Evolutionary conservation across 306 rosid species (phyloP).

Genomic region (Macrotyloma uniflorum): DNA sequence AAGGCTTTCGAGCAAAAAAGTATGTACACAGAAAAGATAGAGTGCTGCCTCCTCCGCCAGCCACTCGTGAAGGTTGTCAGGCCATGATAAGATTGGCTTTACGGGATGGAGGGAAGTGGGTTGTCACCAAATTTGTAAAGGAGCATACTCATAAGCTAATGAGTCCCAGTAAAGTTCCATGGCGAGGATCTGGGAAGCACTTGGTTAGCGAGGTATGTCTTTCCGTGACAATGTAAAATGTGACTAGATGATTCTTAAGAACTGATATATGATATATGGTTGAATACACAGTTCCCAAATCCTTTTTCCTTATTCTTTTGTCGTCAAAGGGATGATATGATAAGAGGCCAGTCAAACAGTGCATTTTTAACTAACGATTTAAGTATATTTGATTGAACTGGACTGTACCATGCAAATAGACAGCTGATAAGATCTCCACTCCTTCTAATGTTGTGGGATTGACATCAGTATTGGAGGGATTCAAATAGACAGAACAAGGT

Average conservation of each 20-base stretch:
- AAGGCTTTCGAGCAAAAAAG: conserved; percentile 78
- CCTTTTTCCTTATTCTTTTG: conserved; percentile 7
- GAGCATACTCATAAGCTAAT: conserved; percentile 70
- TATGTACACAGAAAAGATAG: conserved; percentile 73
- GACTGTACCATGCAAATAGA: background rate
- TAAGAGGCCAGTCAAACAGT: background rate
- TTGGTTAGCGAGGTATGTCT: conserved; percentile 70
- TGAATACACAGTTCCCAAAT: background rate
- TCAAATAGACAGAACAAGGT: background rate
- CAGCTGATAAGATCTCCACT: background rate
- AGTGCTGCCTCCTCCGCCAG: conserved; percentile 76
- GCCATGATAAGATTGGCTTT: conserved; percentile 77
- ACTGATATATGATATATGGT: background rate
- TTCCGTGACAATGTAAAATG: background rate
- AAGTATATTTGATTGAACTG: background rate
- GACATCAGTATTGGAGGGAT: background rate
- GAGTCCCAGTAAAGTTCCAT: conserved; percentile 78
- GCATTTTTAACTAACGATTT: background rate
- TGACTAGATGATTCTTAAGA: conserved; percentile 17
- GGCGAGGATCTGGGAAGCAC: conserved; percentile 74
- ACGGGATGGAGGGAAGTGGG: conserved; percentile 72
- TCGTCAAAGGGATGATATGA: background rate
- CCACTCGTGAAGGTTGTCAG: conserved; percentile 77
- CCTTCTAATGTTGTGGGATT: background rate
- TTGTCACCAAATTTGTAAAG: conserved; percentile 70